Evolutionary conservation across 495 filamentous ascomycete genomes (phyloP), one percentile per base, ranked within the genome.

Genomic region (Aspergillus carlsbadensis): DNA sequence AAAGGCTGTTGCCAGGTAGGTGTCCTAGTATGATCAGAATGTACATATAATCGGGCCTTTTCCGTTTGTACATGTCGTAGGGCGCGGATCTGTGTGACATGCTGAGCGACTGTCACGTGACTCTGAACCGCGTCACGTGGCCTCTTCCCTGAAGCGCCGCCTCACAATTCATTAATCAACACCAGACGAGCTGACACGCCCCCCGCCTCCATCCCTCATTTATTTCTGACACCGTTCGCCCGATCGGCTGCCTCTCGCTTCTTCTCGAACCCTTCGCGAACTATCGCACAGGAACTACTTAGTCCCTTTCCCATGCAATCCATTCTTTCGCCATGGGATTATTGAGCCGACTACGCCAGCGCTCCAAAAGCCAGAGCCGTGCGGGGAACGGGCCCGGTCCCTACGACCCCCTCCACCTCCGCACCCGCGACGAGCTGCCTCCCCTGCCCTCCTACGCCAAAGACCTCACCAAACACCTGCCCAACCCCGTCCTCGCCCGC

Each of bases 401-500:
- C 47, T 59, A 62, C 50, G 60, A 65, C 11, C 48, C 59, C 46
- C 57, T 65, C 11, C 48, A 61, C 46, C 57, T 65, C 65, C 55
- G 55, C 65, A 61, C 41, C 18, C 42, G 62, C 37, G 46, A 56
- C 20, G 39, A 40, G 20, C 15, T 52, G 21, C 46, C 56, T 50
- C 36, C 62, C 36, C 46, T 58, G 60, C 62, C 65, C 61, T 34
- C 56, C 57, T 53, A 57, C 53, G 68, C 65, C 51, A 70, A 60
- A 26, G 78, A 86, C 63, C 67, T 60, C 33, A 82, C 80, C 33
- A 67, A 67, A 37, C 69, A 73, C 52, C 78, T 96, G 1, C 87
- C 91, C 8, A 62, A 71, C 10, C 65, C 78, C 2, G 73, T 96
- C 33, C 77, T 98, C 22, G 76, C 79, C 49, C 79, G 79, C 59